Percentiles rank a stretch among this genome's conserved stretches.
Evolutionary conservation across 331 rosid species (phyloP).

Genomic region (Malus hybrid): DNA sequence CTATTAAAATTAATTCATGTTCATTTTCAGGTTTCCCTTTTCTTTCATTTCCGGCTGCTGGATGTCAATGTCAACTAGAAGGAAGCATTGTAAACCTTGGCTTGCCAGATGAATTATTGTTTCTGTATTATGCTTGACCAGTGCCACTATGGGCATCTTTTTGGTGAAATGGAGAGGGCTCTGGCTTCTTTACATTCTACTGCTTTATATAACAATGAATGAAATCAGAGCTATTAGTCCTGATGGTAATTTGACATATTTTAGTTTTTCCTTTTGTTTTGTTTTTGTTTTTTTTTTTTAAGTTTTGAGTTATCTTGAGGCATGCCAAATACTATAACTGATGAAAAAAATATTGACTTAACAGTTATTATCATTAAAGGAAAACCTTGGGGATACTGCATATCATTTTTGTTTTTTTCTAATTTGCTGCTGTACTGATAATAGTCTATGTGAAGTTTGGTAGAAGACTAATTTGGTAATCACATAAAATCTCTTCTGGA

Average conservation of each 20-base stretch:
- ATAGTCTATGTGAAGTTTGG: neutral
- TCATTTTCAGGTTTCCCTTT: constrained; percentile 22
- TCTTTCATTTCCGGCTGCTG: constrained; percentile 19
- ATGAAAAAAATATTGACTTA: neutral
- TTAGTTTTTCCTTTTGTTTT: neutral
- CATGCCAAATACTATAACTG: neutral
- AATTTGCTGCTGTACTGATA: neutral
- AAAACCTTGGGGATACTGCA: neutral
- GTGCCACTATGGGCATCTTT: constrained; percentile 75
- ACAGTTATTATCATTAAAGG: neutral
- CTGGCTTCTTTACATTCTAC: constrained; percentile 52
- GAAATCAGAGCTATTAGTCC: constrained; percentile 50
- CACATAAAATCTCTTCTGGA: neutral
- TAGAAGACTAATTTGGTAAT: neutral
- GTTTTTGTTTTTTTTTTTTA: neutral
- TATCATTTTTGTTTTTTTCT: neutral
- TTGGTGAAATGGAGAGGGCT: constrained; percentile 56
- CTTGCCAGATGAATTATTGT: constrained; percentile 57
- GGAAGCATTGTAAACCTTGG: constrained; percentile 27
- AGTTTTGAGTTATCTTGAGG: neutral
- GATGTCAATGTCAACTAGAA: constrained; percentile 35
- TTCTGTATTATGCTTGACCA: constrained; percentile 41
- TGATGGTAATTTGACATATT: constrained; percentile 54
- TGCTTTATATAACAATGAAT: constrained; percentile 21
- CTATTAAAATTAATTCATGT: constrained; percentile 13